Evolutionary conservation across 805 yeast species (phyloP), one percentile per base, ranked within the genome.

Genomic region (Metschnikowia cerradonensis): DNA sequence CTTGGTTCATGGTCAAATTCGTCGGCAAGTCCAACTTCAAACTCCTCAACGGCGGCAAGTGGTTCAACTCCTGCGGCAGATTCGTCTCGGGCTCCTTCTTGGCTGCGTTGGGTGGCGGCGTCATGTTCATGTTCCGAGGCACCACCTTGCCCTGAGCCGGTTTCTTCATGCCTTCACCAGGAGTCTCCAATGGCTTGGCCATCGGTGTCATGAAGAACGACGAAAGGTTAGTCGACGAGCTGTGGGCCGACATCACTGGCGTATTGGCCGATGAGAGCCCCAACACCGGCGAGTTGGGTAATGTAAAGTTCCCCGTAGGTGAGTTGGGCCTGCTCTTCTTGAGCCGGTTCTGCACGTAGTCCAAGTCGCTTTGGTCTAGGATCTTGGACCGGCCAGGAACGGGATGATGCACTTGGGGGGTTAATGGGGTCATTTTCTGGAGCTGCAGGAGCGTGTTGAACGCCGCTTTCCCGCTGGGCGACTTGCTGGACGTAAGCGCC

Each of bases 381-480:
- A 57, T 52, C 22, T 56, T 62, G 14, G 59, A 40, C 17, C 59
- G 45, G 22, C 56, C 47, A 17, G 63, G 55, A 20, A 60, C 52
- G 2, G 61, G 61, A 23, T 51, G 59, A 15, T 52, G 58, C 31
- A 53, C 48, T 6, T 54, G 56, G 6, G 55, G 57, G 19, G 50
- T 56, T 30, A 62, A 49, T 47, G 64, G 87, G 0, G 86, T 83
- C 84, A 83, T 80, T 60, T 83, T 72, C 61, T 83, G 87, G 48
- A 84, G 64, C 3, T 86, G 76, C 44, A 75, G 67, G 40, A 75
- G 64, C 4, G 78, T 66, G 58, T 62, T 70, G 41, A 73, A 57
- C 3, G 49, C 43, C 44, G 44, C 45, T 2, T 75, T 71, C 40
- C 71, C 65, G 38, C 57, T 46, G 48, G 55, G 40, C 30, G 19